Conservation (phyloP, 805 yeast species). For the Isabelozyma gotoi region DNA sequence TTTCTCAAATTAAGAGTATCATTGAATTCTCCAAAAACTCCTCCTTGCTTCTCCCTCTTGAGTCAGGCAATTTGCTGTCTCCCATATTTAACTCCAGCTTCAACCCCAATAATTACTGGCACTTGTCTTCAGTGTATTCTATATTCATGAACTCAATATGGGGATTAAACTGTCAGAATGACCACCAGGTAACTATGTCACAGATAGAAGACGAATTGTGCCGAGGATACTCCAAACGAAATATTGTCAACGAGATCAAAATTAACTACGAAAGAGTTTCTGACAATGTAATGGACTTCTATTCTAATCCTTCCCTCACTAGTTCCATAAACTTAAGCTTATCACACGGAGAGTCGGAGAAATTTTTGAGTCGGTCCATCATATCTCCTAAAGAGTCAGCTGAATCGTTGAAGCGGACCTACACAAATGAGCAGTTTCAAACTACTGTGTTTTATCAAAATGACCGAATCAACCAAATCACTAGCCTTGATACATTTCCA, state of each 20-base stretch:
- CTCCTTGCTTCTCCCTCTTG: slow-evolving; percentile 58
- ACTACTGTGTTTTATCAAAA: slow-evolving; percentile 1
- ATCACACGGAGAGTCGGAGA: background rate
- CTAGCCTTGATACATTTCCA: slow-evolving; percentile 30
- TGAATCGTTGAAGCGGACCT: background rate
- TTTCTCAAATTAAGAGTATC: slow-evolving; percentile 47
- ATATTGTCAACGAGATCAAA: slow-evolving; percentile 43
- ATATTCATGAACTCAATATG: slow-evolving; percentile 35
- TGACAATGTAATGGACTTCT: slow-evolving; percentile 7
- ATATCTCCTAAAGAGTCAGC: background rate
- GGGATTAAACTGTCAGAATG: slow-evolving; percentile 37
- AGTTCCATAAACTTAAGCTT: slow-evolving; percentile 4
- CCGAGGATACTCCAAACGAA: slow-evolving; percentile 42
- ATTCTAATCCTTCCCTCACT: slow-evolving; percentile 1
- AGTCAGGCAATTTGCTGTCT: slow-evolving; percentile 5
- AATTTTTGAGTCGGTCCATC: background rate
- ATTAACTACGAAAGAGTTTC: slow-evolving; percentile 11
- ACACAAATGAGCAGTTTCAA: background rate
- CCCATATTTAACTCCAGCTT: slow-evolving; percentile 3
- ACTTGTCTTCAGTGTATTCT: slow-evolving; percentile 15
- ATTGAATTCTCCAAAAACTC: slow-evolving; percentile 47
- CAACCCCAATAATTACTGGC: slow-evolving; percentile 17
- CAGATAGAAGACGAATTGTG: slow-evolving; percentile 41
- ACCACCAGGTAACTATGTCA: slow-evolving; percentile 36
- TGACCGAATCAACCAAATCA: slow-evolving; percentile 16